phyloP scores from a whole-genome alignment of 345 rosid genomes.

The Eucalyptus guilfoylei region DNA sequence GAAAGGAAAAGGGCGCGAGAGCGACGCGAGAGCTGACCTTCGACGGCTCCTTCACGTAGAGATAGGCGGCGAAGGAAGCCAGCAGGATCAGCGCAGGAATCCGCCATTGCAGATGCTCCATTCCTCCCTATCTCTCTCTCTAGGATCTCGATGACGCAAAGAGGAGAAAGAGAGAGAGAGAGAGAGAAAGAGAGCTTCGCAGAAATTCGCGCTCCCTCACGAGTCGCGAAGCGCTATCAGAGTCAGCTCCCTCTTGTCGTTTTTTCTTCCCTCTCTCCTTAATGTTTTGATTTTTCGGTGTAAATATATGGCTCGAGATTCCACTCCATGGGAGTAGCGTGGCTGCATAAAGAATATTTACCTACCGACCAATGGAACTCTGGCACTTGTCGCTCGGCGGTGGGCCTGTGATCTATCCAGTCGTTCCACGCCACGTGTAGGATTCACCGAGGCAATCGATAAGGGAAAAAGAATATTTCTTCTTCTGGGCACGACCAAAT shows the following conservation, averaged over 20 bases:
- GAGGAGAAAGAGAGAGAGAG: neutral
- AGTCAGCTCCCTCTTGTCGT: neutral
- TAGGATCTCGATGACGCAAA: neutral
- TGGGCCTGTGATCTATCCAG: too few relatives aligned
- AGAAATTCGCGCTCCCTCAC: neutral
- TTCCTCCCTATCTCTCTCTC: neutral
- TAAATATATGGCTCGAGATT: neutral
- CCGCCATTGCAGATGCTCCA: slow-evolving; percentile 42
- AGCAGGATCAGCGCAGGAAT: slow-evolving; percentile 36
- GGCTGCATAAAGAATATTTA: neutral
- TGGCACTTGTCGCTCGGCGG: too few relatives aligned
- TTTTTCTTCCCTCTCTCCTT: neutral
- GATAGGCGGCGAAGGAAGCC: slow-evolving; percentile 19
- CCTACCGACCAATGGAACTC: neutral
- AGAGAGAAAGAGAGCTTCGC: neutral
- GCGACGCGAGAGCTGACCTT: slow-evolving; percentile 17
- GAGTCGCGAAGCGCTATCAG: neutral
- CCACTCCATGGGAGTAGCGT: neutral
- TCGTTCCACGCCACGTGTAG: neutral
- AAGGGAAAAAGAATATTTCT: neutral
- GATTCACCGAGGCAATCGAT: too few relatives aligned
- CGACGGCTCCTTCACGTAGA: slow-evolving; percentile 27
- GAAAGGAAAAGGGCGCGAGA: neutral
- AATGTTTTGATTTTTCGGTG: neutral
- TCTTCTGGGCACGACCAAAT: neutral